Conservation (phyloP, 2,329 filamentous ascomycete species). For the Ophiostoma montium region DNA sequence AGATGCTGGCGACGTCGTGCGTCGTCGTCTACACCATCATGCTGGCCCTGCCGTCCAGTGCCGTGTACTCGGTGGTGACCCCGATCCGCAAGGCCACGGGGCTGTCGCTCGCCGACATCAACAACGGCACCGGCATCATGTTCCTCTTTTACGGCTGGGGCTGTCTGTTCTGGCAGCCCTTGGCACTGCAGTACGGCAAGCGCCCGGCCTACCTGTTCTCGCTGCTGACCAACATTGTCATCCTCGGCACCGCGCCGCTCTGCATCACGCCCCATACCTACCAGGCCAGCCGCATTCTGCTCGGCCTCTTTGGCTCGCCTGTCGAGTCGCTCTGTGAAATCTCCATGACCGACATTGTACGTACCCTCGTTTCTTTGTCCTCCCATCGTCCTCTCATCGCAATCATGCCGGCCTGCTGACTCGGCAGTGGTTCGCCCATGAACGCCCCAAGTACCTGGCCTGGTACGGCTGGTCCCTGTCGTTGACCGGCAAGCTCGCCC, state of each 20-base stretch:
- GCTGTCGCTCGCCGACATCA: constrained; percentile 28
- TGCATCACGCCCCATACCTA: constrained; percentile 15
- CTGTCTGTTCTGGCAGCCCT: constrained; percentile 32
- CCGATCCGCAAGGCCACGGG: constrained; percentile 31
- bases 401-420: neutral
- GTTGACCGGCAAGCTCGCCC: constrained; percentile 30
- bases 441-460: constrained; percentile 25
- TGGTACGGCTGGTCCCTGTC: constrained; percentile 29
- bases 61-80: constrained; percentile 34
- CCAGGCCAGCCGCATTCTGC: constrained; percentile 30
- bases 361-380: neutral
- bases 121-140: constrained; percentile 34
- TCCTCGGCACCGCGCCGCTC: constrained; percentile 19
- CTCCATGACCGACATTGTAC: constrained; percentile 13
- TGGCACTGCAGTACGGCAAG: constrained; percentile 28
- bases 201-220: constrained; percentile 14
- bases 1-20: constrained; percentile 23
- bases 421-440: constrained; percentile 15
- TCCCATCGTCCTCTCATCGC: no score
- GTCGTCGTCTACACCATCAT: constrained; percentile 28
- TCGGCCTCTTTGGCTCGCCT: constrained; percentile 29
- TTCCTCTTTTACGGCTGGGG: constrained; percentile 29
- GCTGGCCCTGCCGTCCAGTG: constrained; percentile 31
- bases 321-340: constrained; percentile 33
- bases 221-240: constrained; percentile 18